Conservation (phyloP, 2,329 filamentous ascomycete genomes). For the Pseudogymnoascus sp. region DNA sequence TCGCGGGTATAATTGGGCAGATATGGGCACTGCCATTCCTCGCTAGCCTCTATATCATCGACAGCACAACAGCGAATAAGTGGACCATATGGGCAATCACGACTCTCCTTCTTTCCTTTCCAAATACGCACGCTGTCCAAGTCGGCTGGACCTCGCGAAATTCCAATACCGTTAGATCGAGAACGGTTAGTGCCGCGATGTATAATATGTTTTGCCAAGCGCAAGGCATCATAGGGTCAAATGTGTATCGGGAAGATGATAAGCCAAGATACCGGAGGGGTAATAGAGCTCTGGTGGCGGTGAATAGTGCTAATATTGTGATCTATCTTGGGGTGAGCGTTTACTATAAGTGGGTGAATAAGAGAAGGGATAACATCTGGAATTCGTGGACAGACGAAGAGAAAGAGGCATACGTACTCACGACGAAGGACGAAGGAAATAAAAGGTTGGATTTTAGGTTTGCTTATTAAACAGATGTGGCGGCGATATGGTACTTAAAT, state of each 20-base stretch:
- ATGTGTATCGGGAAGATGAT: constrained; percentile 39
- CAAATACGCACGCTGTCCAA: constrained; percentile 40
- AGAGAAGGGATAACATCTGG: constrained; percentile 35
- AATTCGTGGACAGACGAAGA: constrained; percentile 37
- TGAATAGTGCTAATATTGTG: constrained; percentile 40
- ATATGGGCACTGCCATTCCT: constrained; percentile 56
- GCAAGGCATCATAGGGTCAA: constrained; percentile 31
- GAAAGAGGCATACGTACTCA: constrained; percentile 39
- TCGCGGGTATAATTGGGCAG: constrained; percentile 43
- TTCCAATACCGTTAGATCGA: constrained; percentile 52
- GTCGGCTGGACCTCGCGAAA: constrained; percentile 48
- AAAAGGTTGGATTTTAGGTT: constrained; percentile 32
- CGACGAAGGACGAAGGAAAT: constrained; percentile 35
- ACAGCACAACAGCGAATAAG: constrained; percentile 10
- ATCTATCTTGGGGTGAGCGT: constrained; percentile 39
- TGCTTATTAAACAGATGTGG: constrained; percentile 18
- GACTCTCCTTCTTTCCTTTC: constrained; percentile 35
- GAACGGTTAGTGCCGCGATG: constrained; percentile 55
- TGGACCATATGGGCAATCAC: constrained; percentile 35
- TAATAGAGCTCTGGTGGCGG: constrained; percentile 47
- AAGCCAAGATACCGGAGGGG: constrained; percentile 46
- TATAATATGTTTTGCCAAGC: constrained; percentile 52
- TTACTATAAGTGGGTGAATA: constrained; percentile 41
- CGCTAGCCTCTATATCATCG: constrained; percentile 36
- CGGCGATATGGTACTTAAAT: neutral